phyloP scores from a whole-genome alignment of 148 eudicot genomes.

The Linanthus parryae region DNA sequence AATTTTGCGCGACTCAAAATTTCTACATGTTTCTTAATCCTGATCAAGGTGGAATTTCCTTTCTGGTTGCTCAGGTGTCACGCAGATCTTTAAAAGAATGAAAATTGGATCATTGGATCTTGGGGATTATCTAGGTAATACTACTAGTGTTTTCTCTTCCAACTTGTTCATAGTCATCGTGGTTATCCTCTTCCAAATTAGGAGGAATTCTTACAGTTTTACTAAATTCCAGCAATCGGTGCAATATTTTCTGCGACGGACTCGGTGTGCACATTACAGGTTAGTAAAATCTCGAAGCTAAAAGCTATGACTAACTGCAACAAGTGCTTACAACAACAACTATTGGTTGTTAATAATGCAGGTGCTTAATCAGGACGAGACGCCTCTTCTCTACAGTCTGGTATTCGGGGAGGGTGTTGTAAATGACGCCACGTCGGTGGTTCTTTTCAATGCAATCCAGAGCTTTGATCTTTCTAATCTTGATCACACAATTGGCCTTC shows the following conservation, averaged over 20 bases:
- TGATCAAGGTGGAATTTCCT: neutral
- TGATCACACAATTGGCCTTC: slow-evolving; percentile 37
- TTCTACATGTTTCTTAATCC: too few relatives aligned
- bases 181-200: too few relatives aligned
- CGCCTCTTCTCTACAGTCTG: slow-evolving; percentile 76
- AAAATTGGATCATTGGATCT: slow-evolving; percentile 2
- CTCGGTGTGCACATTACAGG: slow-evolving; percentile 11
- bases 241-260: slow-evolving; percentile 11
- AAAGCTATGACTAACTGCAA: slow-evolving; percentile 2
- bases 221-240: slow-evolving; percentile 7
- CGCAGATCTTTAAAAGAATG: slow-evolving; percentile 6
- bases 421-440: slow-evolving; percentile 81
- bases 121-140: slow-evolving; percentile 6
- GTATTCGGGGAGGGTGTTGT: slow-evolving; percentile 86
- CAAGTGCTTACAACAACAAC: slow-evolving; percentile 12
- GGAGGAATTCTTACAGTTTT: too few relatives aligned
- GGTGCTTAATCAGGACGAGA: slow-evolving; percentile 85
- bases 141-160: neutral
- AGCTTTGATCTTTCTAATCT: slow-evolving; percentile 47
- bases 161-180: neutral
- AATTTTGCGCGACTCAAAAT: too few relatives aligned
- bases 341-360: slow-evolving; percentile 24
- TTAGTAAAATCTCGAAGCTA: neutral
- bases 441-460: slow-evolving; percentile 70
- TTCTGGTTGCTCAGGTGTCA: slow-evolving; percentile 5